Percentiles rank a stretch among this genome's conserved stretches.
These are phyloP conservation scores for Scedosporium dehoogii DNA, from an alignment of 2,329 filamentous ascomycete genomes.

Conservation along the genomic window DNA sequence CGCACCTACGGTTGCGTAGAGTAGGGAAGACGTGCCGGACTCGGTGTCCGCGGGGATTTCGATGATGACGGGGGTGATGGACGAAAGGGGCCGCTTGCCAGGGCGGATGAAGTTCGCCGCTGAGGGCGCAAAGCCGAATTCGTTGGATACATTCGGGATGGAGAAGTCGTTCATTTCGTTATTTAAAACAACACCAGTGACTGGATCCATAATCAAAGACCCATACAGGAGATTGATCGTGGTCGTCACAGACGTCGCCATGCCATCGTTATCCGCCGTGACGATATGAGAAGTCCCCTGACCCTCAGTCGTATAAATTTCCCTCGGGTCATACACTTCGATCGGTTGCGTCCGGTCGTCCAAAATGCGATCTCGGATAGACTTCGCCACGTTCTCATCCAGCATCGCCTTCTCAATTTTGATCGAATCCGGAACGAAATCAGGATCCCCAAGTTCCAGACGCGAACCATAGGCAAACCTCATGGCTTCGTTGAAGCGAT, in stretches of 20 bases:
- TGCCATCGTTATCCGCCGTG: constrained; percentile 59
- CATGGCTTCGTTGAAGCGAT: constrained; percentile 74
- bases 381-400: constrained; percentile 43
- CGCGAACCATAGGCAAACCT: constrained; percentile 79
- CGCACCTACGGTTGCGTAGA: constrained; percentile 63
- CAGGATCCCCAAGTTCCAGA: constrained; percentile 72
- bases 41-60: constrained; percentile 45
- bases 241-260: constrained; percentile 74
- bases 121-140: constrained; percentile 76
- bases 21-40: constrained; percentile 18
- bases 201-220: constrained; percentile 64
- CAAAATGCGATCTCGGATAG: constrained; percentile 56
- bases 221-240: constrained; percentile 87
- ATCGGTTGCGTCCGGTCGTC: constrained; percentile 64
- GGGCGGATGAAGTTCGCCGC: constrained; percentile 73
- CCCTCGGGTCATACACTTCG: constrained; percentile 61
- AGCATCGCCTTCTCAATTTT: constrained; percentile 55
- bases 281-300: constrained; percentile 68
- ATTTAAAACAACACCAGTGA: constrained; percentile 73
- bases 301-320: constrained; percentile 56
- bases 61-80: constrained; percentile 70
- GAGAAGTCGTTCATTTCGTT: constrained; percentile 74
- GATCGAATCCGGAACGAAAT: constrained; percentile 54
- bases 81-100: constrained; percentile 73
- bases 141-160: constrained; percentile 66